A percentile compares a stretch with the other conserved stretches of the same genome.
Conservation (phyloP, 108 stramenopile genomes). For the Conticribra guillardii region DNA sequence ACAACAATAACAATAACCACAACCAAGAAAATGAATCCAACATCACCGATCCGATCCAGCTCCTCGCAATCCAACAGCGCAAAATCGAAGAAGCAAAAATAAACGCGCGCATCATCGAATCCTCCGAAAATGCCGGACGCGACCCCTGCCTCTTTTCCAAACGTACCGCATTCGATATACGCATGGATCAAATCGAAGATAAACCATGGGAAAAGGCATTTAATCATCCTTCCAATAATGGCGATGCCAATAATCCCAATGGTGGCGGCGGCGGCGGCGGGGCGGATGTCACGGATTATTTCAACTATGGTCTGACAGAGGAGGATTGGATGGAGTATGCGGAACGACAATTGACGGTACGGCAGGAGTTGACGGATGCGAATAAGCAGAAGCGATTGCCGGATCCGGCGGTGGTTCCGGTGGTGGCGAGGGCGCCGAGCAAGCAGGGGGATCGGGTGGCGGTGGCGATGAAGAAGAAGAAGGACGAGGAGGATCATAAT, state of each 20-base stretch:
- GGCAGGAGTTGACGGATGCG: conserved; percentile 91
- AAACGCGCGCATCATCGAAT: conserved; percentile 67
- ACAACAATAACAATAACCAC: conserved; percentile 16
- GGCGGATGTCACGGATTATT: conserved; percentile 81
- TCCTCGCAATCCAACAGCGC: conserved; percentile 74
- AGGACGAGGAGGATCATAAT: conserved; percentile 40
- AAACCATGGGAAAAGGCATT: conserved; percentile 77
- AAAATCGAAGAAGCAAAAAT: conserved; percentile 81
- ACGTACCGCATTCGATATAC: conserved; percentile 91
- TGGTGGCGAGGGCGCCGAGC: conserved; percentile 61
- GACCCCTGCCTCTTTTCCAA: conserved; percentile 90
- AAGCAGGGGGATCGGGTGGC: conserved; percentile 76
- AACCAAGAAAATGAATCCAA: conserved; percentile 58
- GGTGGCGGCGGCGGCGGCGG: neutral
- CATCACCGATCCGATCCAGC: conserved; percentile 81
- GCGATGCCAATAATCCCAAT: neutral
- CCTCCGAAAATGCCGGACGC: conserved; percentile 90
- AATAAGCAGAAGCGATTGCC: conserved; percentile 72
- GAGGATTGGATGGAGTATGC: conserved; percentile 90
- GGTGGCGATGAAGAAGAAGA: conserved; percentile 43
- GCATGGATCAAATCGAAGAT: conserved; percentile 92
- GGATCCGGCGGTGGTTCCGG: conserved; percentile 84
- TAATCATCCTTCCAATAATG: neutral
- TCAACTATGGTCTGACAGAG: conserved; percentile 86
- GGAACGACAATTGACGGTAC: conserved; percentile 75